Evolutionary conservation across 352 stramenopile species (phyloP).

Genomic region (Phytopythium boreale): DNA sequence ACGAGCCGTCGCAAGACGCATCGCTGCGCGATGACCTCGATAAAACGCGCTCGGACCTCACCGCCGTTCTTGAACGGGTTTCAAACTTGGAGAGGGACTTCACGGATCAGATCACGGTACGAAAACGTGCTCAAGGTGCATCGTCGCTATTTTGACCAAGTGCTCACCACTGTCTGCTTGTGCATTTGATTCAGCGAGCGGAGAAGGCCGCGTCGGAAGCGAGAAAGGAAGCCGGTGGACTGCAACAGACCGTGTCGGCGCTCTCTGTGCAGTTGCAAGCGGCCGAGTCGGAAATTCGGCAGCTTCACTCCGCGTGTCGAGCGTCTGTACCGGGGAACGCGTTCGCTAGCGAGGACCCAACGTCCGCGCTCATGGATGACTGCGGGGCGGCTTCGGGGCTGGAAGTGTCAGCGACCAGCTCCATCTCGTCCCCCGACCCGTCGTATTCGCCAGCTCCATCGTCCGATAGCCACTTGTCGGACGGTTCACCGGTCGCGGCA

Average conservation of each 20-base stretch:
- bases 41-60: conserved; percentile 17
- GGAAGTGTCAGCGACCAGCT: conserved; percentile 1
- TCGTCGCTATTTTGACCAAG: neutral
- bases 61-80: conserved; percentile 30
- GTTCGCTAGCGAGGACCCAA: conserved; percentile 6
- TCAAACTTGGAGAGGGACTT: conserved; percentile 37
- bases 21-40: neutral
- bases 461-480: conserved; percentile 19
- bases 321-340: conserved; percentile 3
- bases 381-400: neutral
- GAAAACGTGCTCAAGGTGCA: neutral
- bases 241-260: conserved; percentile 46
- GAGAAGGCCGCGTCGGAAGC: conserved; percentile 30
- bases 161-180: neutral
- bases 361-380: neutral
- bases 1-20: neutral
- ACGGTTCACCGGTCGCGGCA: conserved; percentile 17
- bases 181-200: conserved; percentile 24
- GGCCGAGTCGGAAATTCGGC: conserved; percentile 39
- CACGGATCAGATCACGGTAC: conserved; percentile 41
- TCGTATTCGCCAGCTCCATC: conserved; percentile 37
- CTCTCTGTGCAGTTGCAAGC: conserved; percentile 39
- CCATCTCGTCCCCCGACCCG: conserved; percentile 14
- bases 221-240: conserved; percentile 28
- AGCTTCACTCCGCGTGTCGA: conserved; percentile 33